Conservation (phyloP, 805 yeast genomes). For the Yamadazyma ubonensis region DNA sequence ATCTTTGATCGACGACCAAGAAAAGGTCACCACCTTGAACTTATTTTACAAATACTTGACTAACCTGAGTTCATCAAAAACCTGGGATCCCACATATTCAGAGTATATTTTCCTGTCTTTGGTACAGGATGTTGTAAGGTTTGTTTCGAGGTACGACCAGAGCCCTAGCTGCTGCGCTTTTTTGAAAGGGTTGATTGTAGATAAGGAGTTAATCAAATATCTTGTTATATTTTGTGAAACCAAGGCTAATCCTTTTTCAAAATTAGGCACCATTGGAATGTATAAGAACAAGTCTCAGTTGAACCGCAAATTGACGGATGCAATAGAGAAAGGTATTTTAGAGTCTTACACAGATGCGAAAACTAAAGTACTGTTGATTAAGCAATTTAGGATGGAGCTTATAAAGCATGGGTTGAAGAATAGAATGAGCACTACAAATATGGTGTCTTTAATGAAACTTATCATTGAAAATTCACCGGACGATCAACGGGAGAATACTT, state of each 20-base stretch:
- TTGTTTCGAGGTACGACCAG: constrained; percentile 13
- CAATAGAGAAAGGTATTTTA: constrained; percentile 30
- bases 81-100: neutral
- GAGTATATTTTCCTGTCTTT: constrained; percentile 2
- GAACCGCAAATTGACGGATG: constrained; percentile 12
- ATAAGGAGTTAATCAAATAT: neutral
- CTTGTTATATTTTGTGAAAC: constrained; percentile 1
- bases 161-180: neutral
- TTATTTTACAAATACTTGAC: neutral
- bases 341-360: constrained; percentile 17
- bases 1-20: constrained; percentile 20
- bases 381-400: constrained; percentile 11
- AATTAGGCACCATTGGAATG: constrained; percentile 24
- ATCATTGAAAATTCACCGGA: too few relatives aligned
- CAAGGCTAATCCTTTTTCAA: constrained; percentile 24
- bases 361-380: constrained; percentile 18
- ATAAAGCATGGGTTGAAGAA: constrained; percentile 17
- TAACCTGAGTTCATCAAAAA: neutral
- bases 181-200: neutral
- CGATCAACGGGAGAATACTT: too few relatives aligned
- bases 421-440: constrained; percentile 3
- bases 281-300: constrained; percentile 22
- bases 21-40: constrained; percentile 20
- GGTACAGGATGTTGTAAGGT: constrained; percentile 9
- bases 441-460: constrained; percentile 3